Conservation (phyloP, 306 rosid genomes). For the Arachis stenosperma region DNA sequence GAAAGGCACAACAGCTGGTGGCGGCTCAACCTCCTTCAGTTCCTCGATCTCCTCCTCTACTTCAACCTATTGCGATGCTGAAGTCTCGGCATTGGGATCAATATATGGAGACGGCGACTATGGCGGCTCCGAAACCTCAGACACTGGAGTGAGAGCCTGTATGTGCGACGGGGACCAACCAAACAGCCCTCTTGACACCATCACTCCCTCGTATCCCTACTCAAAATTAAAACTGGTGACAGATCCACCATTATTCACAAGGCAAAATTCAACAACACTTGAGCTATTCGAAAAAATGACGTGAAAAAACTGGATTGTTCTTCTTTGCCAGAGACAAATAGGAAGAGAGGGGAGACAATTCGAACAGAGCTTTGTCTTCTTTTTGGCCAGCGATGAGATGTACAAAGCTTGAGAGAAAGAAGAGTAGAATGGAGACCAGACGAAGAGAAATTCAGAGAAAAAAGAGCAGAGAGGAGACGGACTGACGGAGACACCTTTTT, state of each 20-base stretch:
- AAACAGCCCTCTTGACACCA: slow-evolving; percentile 94
- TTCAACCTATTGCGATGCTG: slow-evolving; percentile 77
- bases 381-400: too few species aligned
- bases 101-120: slow-evolving; percentile 95
- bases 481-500: too few species aligned
- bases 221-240: slow-evolving; percentile 28
- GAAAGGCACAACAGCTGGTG: slow-evolving; percentile 94
- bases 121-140: slow-evolving; percentile 99
- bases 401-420: too few species aligned
- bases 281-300: slow-evolving; percentile 25
- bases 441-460: too few species aligned
- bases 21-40: slow-evolving; percentile 92
- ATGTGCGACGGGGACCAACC: slow-evolving; percentile 98
- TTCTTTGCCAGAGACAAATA: too few species aligned
- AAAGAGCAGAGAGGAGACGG: too few species aligned
- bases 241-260: slow-evolving; percentile 56
- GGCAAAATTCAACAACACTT: slow-evolving; percentile 4
- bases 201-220: slow-evolving; percentile 61
- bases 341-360: too few species aligned
- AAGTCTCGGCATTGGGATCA: slow-evolving; percentile 71
- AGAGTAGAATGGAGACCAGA: too few species aligned
- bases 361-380: too few species aligned
- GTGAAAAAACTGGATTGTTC: not conserved
- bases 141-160: slow-evolving; percentile 95
- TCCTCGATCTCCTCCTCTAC: slow-evolving; percentile 91